Base-by-base conservation (phyloP, 805 yeast genomes). In the Alloascoidea hylecoeti region DNA sequence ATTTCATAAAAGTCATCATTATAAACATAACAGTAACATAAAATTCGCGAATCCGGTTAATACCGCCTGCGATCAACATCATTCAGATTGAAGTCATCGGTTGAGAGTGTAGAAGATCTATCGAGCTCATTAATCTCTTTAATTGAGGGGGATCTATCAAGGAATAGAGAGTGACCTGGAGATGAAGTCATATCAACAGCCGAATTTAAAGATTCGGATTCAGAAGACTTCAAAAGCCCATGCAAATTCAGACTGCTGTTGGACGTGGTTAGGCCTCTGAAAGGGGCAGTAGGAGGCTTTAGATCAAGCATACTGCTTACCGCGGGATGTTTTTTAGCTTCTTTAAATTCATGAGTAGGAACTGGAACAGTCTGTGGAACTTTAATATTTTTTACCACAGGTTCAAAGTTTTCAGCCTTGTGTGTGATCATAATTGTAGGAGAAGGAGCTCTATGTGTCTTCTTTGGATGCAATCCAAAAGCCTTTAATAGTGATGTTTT, bases 201-300 rank as follows among this genome's bases (percentile, higher is more conserved):
- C 30, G 30, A 23, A 23, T 23, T 23, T n/a, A 23, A 23, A 23
- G 30, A 23, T 23, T 23, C 30, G n/a, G 30, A 23, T n/a, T 23
- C 30, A 9, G 30, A 23, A n/a, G 30, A 23, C 9, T n/a, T 23
- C 30, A 23, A 23, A 9, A 23, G 9, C n/a, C 13, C 30, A 23
- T 23, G 30, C n/a, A 23, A n/a, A 23, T 23, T 23, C 30, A 23
- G n/a, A 23, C 30, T 23, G 30, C 30, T 23, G 13, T n/a, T 23
- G 9, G 30, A 23, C 9, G 30, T 9, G 9, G 30, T 23, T n/a
- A 23, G 30, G 9, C n/a, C n/a, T 23, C 30, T 23, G n/a, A 23
- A 23, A 23, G 30, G 30, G n/a, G 30, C 30, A 9, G n/a, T 23
- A n/a, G 30, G n/a, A 9, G 30, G 30, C n/a, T n/a, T n/a, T n/a